Conservation (phyloP, 352 stramenopile genomes). For the Globisporangium camurandrum region DNA sequence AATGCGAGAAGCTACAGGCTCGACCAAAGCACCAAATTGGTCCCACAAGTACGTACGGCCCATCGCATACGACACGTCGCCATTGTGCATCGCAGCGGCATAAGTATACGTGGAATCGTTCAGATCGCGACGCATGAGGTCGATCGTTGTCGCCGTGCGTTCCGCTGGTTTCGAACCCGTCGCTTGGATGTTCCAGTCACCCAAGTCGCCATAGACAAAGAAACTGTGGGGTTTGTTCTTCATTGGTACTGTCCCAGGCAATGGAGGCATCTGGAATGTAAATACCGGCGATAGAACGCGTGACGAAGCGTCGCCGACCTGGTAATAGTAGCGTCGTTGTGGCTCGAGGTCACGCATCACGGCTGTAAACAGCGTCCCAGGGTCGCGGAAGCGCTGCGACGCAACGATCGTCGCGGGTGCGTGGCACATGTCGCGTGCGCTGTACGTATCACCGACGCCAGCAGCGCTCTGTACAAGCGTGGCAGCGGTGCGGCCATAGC, state of each 20-base stretch:
- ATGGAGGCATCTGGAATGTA: constrained; percentile 1
- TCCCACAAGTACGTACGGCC: constrained; percentile 59
- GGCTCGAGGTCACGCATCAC: constrained; percentile 13
- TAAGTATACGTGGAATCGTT: constrained; percentile 18
- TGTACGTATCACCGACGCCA: constrained; percentile 2
- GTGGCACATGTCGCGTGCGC: constrained; percentile 22
- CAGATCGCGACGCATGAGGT: constrained; percentile 23
- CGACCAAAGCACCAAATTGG: constrained; percentile 52
- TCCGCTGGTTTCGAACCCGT: constrained; percentile 7
- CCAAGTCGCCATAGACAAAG: constrained; percentile 66
- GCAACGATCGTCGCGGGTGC: constrained; percentile 13
- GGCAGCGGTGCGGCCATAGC: constrained; percentile 17
- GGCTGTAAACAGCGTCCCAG: constrained; percentile 11
- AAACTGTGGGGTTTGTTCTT: no score
- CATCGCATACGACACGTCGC: constrained; percentile 62
- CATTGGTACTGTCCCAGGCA: constrained; percentile 9
- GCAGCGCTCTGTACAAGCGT: neutral
- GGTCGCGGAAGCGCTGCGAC: constrained; percentile 2
- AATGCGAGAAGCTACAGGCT: constrained; percentile 44
- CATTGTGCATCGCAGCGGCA: constrained; percentile 56
- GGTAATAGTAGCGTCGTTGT: constrained; percentile 17
- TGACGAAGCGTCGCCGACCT: constrained; percentile 7
- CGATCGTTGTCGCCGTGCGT: constrained; percentile 22
- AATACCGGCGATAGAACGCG: constrained; percentile 3
- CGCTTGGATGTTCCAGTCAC: constrained; percentile 16